Base-by-base conservation (phyloP, 805 yeast species). In the Blastobotrys terrestris region DNA sequence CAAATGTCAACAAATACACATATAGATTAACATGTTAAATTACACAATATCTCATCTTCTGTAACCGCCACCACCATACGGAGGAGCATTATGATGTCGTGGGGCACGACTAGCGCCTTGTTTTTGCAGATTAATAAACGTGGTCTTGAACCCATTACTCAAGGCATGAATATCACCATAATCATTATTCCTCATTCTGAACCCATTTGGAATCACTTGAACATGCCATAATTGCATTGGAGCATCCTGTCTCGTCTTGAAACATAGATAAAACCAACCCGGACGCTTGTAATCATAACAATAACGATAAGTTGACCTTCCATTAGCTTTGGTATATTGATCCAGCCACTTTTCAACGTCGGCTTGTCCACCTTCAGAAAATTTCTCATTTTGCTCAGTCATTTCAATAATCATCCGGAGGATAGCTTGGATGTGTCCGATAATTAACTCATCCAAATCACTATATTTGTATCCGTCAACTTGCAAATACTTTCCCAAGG, bases 61-160 rank as follows among this genome's bases (percentile, higher is more conserved):
- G 35, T 26, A 26, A 5, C 35, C 35, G 11, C 35, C 35, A 11
- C 35, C 11, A 26, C 11, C 5, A 26, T 5, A 11, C 11, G 35
- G 35, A 11, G 35, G 8, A 26, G 5, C 11, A 11, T 26, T 26
- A 11, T 26, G 35, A 26, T 26, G 35, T 11, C 35, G 35, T 26
- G 35, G 35, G 11, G 35, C 35, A 26, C 11, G 35, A 11, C 35
- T 26, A 11, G 8, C 8, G 35, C 35, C 35, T 26, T 26, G 35
- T 5, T 26, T 26, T 26, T 26, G 35, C 35, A 26, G 11, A 26
- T 26, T 26, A 26, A 26, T 26, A 26, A 26, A 26, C 35, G 71
- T 59, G 56, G 84, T 85, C 75, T 94, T 94, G 82, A 94, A 94
- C 15, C 99, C 99, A 64, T 94, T 94, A 73, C 96, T 87, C 62